Evolutionary conservation across 495 filamentous ascomycete genomes (phyloP).

Genomic region (Rostrohypoxylon terebratum): DNA sequence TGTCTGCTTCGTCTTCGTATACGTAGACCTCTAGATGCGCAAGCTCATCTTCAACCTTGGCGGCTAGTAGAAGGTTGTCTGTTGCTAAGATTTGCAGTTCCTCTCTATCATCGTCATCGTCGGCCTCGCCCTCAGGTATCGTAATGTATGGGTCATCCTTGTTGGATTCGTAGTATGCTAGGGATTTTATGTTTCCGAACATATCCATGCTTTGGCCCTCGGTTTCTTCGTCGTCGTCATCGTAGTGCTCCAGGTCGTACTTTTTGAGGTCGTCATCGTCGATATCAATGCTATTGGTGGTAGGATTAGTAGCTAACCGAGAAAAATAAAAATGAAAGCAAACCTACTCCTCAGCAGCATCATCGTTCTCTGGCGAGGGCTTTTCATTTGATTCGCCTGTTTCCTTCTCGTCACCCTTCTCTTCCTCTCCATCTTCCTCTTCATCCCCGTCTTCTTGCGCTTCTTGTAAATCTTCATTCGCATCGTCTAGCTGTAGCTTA

Average conservation of each 20-base stretch:
- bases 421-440: conserved; percentile 51
- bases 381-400: conserved; percentile 44
- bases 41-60: conserved; percentile 95
- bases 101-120: conserved; percentile 89
- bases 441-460: conserved; percentile 61
- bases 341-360: conserved; percentile 54
- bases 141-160: conserved; percentile 97
- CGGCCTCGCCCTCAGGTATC: conserved; percentile 74
- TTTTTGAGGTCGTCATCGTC: conserved; percentile 92
- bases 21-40: conserved; percentile 97
- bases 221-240: conserved; percentile 76
- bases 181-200: conserved; percentile 92
- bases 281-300: conserved; percentile 53
- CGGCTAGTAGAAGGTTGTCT: conserved; percentile 91
- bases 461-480: conserved; percentile 83
- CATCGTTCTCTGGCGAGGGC: conserved; percentile 43
- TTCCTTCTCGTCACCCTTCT: conserved; percentile 32
- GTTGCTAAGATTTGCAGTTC: conserved; percentile 92
- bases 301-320: conserved; percentile 38
- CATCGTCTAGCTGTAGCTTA: conserved; percentile 91
- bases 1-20: conserved; percentile 93
- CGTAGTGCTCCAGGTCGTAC: conserved; percentile 95
- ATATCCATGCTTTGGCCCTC: conserved; percentile 80
- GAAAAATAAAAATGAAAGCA: neutral
- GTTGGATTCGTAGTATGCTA: conserved; percentile 93